phyloP scores from a whole-genome alignment of 1,139 yeast species.

The Blastobotrys petasosporus region DNA sequence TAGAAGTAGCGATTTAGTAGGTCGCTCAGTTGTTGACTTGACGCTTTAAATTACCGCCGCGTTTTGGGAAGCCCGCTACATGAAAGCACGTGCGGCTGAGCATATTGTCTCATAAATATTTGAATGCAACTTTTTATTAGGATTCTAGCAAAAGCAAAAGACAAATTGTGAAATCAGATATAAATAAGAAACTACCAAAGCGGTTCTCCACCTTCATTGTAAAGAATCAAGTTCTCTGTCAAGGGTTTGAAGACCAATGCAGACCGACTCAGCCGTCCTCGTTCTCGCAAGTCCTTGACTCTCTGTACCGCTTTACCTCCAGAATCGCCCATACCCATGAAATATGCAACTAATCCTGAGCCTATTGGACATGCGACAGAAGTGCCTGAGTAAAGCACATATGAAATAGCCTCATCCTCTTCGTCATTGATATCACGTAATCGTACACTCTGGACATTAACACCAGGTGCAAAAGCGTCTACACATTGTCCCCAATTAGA shows the following conservation, averaged over 20 bases:
- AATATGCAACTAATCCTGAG: constrained; percentile 63
- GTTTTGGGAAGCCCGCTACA: too few relatives aligned
- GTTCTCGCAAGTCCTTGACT: constrained; percentile 21
- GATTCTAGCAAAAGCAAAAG: neutral
- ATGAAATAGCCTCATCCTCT: constrained; percentile 14
- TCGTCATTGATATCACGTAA: constrained; percentile 10
- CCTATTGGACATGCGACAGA: constrained; percentile 85
- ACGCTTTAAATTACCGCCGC: too few relatives aligned
- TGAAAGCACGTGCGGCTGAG: too few relatives aligned
- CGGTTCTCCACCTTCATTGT: constrained; percentile 38
- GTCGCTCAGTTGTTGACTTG: too few relatives aligned
- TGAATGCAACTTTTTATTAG: too few relatives aligned
- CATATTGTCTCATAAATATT: too few relatives aligned
- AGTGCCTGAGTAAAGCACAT: constrained; percentile 58
- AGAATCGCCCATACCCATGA: constrained; percentile 56
- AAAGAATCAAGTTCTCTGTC: constrained; percentile 39
- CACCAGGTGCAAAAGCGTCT: constrained; percentile 78
- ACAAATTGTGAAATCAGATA: neutral
- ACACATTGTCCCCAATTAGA: constrained; percentile 90
- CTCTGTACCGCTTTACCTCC: constrained; percentile 38
- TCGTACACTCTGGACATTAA: constrained; percentile 47
- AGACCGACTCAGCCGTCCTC: constrained; percentile 28
- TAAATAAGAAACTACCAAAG: constrained; percentile 27
- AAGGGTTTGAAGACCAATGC: constrained; percentile 31
- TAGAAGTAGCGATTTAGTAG: too few relatives aligned